Conservation (phyloP, 352 stramenopile species). For the Plasmopara muralis region DNA sequence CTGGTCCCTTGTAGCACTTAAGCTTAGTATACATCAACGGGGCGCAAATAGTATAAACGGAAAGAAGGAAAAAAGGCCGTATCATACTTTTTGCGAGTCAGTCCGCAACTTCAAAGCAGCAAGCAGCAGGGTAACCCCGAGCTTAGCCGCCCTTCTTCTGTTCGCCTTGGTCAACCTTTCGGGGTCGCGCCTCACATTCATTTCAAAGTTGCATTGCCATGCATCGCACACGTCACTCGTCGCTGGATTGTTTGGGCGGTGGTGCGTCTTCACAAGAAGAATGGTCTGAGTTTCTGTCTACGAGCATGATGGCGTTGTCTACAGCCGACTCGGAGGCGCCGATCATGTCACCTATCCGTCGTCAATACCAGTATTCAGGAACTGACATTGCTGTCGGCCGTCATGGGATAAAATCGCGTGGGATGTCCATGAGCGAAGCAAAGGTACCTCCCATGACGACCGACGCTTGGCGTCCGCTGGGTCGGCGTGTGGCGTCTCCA, state of each 20-base stretch:
- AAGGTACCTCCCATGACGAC: slow-evolving; percentile 20
- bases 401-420: slow-evolving; percentile 22
- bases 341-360: slow-evolving; percentile 12
- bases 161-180: slow-evolving; percentile 14
- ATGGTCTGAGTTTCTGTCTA: slow-evolving; percentile 56
- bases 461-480: slow-evolving; percentile 43
- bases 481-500: slow-evolving; percentile 33
- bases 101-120: slow-evolving; percentile 32
- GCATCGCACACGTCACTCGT: slow-evolving; percentile 57
- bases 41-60: slow-evolving; percentile 9
- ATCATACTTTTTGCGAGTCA: slow-evolving; percentile 28
- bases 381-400: slow-evolving; percentile 4
- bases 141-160: slow-evolving; percentile 1
- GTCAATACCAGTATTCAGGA: slow-evolving; percentile 2
- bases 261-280: slow-evolving; percentile 35
- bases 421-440: slow-evolving; percentile 40
- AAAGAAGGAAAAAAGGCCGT: slow-evolving; percentile 15
- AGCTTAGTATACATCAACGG: slow-evolving; percentile 14
- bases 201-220: slow-evolving; percentile 13
- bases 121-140: slow-evolving; percentile 5
- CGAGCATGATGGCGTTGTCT: slow-evolving; percentile 53
- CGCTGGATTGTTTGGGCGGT: slow-evolving; percentile 42
- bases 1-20: slow-evolving; percentile 15
- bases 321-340: slow-evolving; percentile 27
- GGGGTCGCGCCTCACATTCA: slow-evolving; percentile 9